Evolutionary conservation across 345 rosid genomes (phyloP), one percentile per base, ranked within the genome.

Genomic region (Eucalyptus cloeziana): DNA sequence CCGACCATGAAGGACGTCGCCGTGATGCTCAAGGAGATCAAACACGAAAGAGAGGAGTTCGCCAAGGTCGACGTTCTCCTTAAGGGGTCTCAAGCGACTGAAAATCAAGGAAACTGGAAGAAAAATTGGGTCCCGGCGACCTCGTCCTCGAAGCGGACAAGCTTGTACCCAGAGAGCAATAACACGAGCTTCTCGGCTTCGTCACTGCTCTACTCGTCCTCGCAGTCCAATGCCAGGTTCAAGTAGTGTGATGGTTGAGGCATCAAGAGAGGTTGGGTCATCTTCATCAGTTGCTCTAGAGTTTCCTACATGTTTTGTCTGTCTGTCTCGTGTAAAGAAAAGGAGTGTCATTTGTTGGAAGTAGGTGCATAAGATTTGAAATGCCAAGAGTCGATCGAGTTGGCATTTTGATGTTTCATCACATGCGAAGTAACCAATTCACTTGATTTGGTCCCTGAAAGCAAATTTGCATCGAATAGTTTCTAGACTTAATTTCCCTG

Each of bases 1-100:
- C 99, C 99, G 3, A 95, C 94, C 24, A 97, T 97, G 99, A 97
- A 96, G 92, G 99, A 97, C 43, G 96, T 96, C 14, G 96, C 96
- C 4, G 99, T 97, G 33, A 96, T 97, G 99, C 96, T 97, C 67
- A 95, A 95, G 90, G 99, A 97, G 95, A 96, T 97, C 60, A 97
- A 94, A 86, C 97, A 95, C 54, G 99, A 96, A 81, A 93, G 94
- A 79, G 99, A 96, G 87, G 99, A 95, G 92, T 93, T 93, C 33
- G 96, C 96, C 5, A 97, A 97, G 91, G 97, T 95, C 69, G 99
- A 97, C 86, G 91, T 91, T 89, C 92, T 94, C 30, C 92, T 97
- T 45, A 96, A 96, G 90, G 96, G 94, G 90, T 93, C 98, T 87
- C 95, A 97, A 60, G 91, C 93, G 52, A 33, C 90, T 62, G 87